A percentile compares a stretch with the other conserved stretches of the same genome.
phyloP scores from a whole-genome alignment of 208 protist genomes.

The Acanthamoeba royreba region DNA sequence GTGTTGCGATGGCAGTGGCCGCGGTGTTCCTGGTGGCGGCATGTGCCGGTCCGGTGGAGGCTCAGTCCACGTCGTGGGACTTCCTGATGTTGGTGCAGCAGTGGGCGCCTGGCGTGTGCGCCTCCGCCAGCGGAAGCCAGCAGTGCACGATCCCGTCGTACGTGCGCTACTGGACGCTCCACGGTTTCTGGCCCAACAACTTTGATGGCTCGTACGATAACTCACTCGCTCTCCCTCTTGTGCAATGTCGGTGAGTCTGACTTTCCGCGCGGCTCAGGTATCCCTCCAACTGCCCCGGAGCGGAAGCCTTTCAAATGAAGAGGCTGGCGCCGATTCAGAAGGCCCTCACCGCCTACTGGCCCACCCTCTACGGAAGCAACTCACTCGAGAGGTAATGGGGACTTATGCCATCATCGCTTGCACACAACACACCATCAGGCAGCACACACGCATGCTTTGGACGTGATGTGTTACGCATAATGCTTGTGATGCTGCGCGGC shows the following conservation, averaged over 20 bases:
- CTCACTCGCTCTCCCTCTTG: neutral
- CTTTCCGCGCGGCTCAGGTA: too few species aligned
- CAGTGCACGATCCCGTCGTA: constrained; percentile 9
- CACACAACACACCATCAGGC: too few species aligned
- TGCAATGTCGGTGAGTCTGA: too few species aligned
- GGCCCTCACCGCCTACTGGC: constrained; percentile 12
- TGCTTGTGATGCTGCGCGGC: too few species aligned
- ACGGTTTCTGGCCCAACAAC: constrained; percentile 45
- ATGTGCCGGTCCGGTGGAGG: neutral
- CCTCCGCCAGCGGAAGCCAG: neutral
- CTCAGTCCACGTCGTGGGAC: constrained; percentile 25
- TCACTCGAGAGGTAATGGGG: neutral
- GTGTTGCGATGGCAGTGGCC: neutral
- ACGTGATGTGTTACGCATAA: too few species aligned
- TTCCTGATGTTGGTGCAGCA: constrained; percentile 43
- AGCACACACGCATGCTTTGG: too few species aligned
- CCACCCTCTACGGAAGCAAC: constrained; percentile 4
- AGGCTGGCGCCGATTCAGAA: constrained; percentile 15
- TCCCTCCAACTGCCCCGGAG: constrained; percentile 4
- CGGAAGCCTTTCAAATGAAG: neutral
- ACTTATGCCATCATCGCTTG: neutral
- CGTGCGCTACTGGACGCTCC: constrained; percentile 41
- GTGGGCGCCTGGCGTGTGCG: constrained; percentile 34
- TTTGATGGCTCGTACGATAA: neutral
- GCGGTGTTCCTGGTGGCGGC: neutral